Base-by-base conservation (phyloP, 2,329 filamentous ascomycete genomes). In the Pyrenophora seminiperda region DNA sequence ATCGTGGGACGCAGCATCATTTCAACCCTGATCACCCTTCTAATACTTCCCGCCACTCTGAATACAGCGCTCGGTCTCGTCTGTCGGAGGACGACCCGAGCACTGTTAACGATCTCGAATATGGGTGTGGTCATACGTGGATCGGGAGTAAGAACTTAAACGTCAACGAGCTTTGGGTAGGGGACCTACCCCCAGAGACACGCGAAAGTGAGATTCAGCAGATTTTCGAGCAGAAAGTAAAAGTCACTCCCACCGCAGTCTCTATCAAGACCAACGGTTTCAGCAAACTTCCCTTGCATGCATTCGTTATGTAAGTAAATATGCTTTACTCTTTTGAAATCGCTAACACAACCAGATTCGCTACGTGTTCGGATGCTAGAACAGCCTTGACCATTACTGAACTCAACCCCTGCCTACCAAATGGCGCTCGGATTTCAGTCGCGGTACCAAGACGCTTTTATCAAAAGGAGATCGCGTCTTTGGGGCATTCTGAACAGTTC, bases 131-230 rank as follows among this genome's bases (percentile, higher is more conserved):
- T 34, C 40, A 63, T 14, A 43, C 52, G 5, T 71, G 63, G 61
- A 73, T 73, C 31, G 70, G 67, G 2, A 64, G 65, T 5, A 50
- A 59, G 5, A 70, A 70, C 34, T 31, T 56, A 11, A 56, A 40
- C 7, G 68, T 72, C 13, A 63, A 39, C 4, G 57, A 64, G 22
- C 59, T 73, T 5, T 67, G 59, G 41, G 53, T 72, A 10, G 53
- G 50, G 17, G 59, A 63, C 14, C 22, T 73, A 7, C 64, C 63
- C 6, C 41, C 47, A 6, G 46, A 62, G 33, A 34, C 58, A 15
- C 36, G 41, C 7, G 43, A 45, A 10, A 20, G 39, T 3, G 61
- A 65, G 33, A 5, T 72, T 11, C 13, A 41, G 3, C 14, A 38
- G 13, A 29, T 66, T 27, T 70, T 71, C 42, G 36, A 58, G 13